Base-by-base conservation (phyloP, 345 rosid genomes). In the Triadica sebifera region DNA sequence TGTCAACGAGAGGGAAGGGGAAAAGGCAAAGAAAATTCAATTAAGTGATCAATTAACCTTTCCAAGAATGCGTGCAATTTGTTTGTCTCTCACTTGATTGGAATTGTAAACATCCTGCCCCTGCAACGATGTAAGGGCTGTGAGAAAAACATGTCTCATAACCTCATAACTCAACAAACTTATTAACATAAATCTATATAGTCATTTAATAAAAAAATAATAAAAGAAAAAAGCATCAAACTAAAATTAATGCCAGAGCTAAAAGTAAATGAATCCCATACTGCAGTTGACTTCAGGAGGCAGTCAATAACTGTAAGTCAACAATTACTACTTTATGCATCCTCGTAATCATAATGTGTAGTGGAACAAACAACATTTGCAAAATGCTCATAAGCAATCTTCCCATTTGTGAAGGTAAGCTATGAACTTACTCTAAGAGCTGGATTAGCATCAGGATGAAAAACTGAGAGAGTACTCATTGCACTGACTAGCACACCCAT, bases 361-460 rank as follows among this genome's bases (percentile, higher is more conserved):
- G 22, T 7, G 37, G 45, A 15, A 67, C 17, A 47, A 50, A 5
- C 19, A 34, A 19, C 25, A 47, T 52, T 46, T 8, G 22, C 19
- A 79, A 41, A 12, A 51, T 29, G 52, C 38, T 0, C 1, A 56
- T 17, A 45, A 3, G 46, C 9, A 37, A 6, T 50, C 46, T 47
- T 58, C 38, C 69, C 4, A 52, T 43, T 72, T 46, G 71, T 29
- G 22, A 67, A 65, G 70, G 37, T 56, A 29, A 43, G 66, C 10
- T 0, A 63, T 58, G 55, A 81, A 86, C 90, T 74, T 85, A 93
- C 99, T 81, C 88, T 89, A 12, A 95, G 97, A 77, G 99, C 97
- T 74, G 99, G 99, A 80, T 95, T 95, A 51, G 99, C 98, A 87
- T 95, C 99, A 29, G 99, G 99, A 76, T 95, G 98, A 81, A 93